Base-by-base conservation (phyloP, 768 basidiomycete species). In the Calvatia gigantea region DNA sequence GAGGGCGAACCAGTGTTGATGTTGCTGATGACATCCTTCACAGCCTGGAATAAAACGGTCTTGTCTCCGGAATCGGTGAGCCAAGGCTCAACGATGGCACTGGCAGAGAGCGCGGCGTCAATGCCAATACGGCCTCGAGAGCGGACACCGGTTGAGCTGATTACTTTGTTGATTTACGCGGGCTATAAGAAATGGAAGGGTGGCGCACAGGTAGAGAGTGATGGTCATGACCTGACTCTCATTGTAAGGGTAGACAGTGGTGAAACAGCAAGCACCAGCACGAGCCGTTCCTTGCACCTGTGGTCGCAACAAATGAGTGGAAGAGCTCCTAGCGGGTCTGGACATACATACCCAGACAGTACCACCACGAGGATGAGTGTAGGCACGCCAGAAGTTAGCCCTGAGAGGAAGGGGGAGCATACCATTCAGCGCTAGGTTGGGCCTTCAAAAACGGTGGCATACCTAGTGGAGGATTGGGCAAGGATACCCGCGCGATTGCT, bases 81-180 rank as follows among this genome's bases (percentile, higher is more conserved):
- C 83, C 84, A 86, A 1, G 84, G 83, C 59, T 78, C 71, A 17
- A 73, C 71, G 33, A 85, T 64, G 3, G 79, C 71, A 27, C 70
- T 67, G 12, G 73, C 81, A 17, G 73, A 77, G 47, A 85, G 61
- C 4, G 74, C 75, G 12, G 77, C 75, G 51, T 81, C 76, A 56
- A 86, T 78, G 19, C 84, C 84, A 54, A 85, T 75, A 27, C 83
- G 80, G 5, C 84, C 84, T 49, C 83, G 79, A 11, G 84, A 86
- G 1, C 79, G 81, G 43, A 84, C 75, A 45, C 83, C 83, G 12
- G 75, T 75, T 2, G 84, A 84, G n/a, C 80, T 81, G 56, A 12
- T 19, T 7, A 28, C 4, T 9, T 42, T 8, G 32, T 35, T 14
- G 55, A 29, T 39, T 50, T 56, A 49, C 44, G 45, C 17, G 12